Percentiles rank a stretch among this genome's conserved stretches.
phyloP scores from a whole-genome alignment of 106 monocot species.

The Allium cepa region DNA sequence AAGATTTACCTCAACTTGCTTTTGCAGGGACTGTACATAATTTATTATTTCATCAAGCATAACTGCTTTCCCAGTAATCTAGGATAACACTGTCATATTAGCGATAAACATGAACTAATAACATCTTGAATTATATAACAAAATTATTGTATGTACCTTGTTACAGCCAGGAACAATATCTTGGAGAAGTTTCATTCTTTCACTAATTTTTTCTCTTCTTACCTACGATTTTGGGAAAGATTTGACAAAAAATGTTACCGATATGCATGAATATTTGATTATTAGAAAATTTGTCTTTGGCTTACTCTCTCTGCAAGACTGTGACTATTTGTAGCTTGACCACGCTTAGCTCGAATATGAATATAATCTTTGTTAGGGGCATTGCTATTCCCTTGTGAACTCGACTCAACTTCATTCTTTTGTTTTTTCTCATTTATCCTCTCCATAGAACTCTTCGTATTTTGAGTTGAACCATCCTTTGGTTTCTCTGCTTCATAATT shows the following conservation, averaged over 20 bases:
- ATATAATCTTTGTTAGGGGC: conserved; percentile 19
- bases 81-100: neutral
- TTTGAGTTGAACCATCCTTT: neutral
- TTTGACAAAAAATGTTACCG: neutral
- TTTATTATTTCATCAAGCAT: conserved; percentile 83
- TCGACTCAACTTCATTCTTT: conserved; percentile 1
- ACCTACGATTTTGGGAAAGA: conserved; percentile 26
- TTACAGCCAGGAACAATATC: conserved; percentile 92
- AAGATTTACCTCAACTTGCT: conserved; percentile 20
- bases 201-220: conserved; percentile 90
- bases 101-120: neutral
- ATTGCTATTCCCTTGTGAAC: conserved; percentile 15
- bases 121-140: neutral
- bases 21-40: conserved; percentile 30
- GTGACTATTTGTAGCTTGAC: conserved; percentile 68
- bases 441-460: conserved; percentile 3
- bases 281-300: neutral
- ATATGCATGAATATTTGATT: neutral
- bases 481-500: neutral
- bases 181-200: conserved; percentile 87
- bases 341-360: conserved; percentile 50
- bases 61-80: conserved; percentile 68
- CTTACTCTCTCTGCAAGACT: conserved; percentile 65
- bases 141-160: conserved; percentile 34
- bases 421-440: neutral